Conservation (phyloP, 352 stramenopile genomes). For the Pythium volutum region DNA sequence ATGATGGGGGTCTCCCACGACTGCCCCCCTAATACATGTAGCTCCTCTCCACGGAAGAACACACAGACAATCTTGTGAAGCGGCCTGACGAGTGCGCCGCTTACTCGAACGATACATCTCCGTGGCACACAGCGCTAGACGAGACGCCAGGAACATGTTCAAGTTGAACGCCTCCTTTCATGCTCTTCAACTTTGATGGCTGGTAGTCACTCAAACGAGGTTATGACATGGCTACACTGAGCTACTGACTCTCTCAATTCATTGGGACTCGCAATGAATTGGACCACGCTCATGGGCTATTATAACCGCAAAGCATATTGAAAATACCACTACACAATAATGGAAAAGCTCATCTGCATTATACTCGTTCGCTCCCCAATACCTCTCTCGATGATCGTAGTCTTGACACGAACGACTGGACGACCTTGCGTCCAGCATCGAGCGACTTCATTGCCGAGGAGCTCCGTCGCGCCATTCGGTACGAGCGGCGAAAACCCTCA, state of each 20-base stretch:
- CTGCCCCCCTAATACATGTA: too few species aligned
- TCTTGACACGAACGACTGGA: slow-evolving; percentile 8
- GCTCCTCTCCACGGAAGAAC: neutral
- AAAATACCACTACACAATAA: neutral
- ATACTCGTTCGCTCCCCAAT: neutral
- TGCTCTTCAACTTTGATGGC: neutral
- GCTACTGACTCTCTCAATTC: too few species aligned
- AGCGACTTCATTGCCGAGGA: slow-evolving; percentile 1
- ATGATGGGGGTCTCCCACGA: too few species aligned
- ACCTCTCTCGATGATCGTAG: neutral
- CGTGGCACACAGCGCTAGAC: too few species aligned
- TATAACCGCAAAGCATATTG: neutral
- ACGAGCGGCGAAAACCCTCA: slow-evolving; percentile 12
- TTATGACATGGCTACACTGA: neutral
- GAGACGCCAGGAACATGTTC: too few species aligned
- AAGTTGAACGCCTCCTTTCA: neutral
- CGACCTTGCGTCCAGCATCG: neutral
- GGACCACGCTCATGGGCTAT: too few species aligned
- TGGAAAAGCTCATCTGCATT: neutral
- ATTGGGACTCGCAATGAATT: too few species aligned
- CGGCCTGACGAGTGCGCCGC: neutral
- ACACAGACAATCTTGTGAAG: neutral
- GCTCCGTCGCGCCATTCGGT: neutral
- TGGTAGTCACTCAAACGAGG: neutral
- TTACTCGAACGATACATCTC: too few species aligned